Percentiles rank a stretch among this genome's conserved stretches.
These are phyloP conservation scores for Zymoseptoria ardabiliae DNA, from an alignment of 2,329 filamentous ascomycete genomes.

Conservation along the genomic window DNA sequence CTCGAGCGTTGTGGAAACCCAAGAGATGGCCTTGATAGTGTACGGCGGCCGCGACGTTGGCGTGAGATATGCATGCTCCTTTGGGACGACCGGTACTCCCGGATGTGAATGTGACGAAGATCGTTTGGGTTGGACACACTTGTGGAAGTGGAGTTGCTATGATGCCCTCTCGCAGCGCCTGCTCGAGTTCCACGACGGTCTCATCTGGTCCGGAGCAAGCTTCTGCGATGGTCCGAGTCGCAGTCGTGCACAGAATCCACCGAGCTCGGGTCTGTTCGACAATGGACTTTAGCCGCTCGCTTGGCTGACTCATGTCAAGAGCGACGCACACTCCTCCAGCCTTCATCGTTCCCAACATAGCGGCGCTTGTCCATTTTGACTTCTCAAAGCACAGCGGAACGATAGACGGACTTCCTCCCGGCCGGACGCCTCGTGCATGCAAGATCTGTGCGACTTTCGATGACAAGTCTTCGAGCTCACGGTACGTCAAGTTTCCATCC, in stretches of 20 bases:
- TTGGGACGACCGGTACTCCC: slow-evolving; percentile 13
- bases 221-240: neutral
- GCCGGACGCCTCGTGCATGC: slow-evolving; percentile 8
- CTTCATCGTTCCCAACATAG: slow-evolving; percentile 32
- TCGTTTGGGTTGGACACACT: neutral
- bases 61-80: slow-evolving; percentile 6
- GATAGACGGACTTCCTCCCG: slow-evolving; percentile 19
- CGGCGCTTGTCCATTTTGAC: slow-evolving; percentile 27
- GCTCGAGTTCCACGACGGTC: neutral
- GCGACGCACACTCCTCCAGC: slow-evolving; percentile 31
- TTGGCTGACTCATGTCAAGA: slow-evolving; percentile 27
- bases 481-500: slow-evolving; percentile 9
- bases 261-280: neutral
- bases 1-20: slow-evolving; percentile 9
- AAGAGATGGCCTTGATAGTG: slow-evolving; percentile 3
- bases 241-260: neutral
- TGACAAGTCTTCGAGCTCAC: slow-evolving; percentile 17
- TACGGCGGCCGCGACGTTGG: neutral
- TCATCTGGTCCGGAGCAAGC: neutral
- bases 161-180: neutral
- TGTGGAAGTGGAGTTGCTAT: neutral
- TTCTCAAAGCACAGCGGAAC: slow-evolving; percentile 34
- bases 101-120: slow-evolving; percentile 10
- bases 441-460: slow-evolving; percentile 36
- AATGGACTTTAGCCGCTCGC: slow-evolving; percentile 3